Evolutionary conservation across 139 green algal species (phyloP).

Genomic region (Pseudopediastrum boryanum): DNA sequence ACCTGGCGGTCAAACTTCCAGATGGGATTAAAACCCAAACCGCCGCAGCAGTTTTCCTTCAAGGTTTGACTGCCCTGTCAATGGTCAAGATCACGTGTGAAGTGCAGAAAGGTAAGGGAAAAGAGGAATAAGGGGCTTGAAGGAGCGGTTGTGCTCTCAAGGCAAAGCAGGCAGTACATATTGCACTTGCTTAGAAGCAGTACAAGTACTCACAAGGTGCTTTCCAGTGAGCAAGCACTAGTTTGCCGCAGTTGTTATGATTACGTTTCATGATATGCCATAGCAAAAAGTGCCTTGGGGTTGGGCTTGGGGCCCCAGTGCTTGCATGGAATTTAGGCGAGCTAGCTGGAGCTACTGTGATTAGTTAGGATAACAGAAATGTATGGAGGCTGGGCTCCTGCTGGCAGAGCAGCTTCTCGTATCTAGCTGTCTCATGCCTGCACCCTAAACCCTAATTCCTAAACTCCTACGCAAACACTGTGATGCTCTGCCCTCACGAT

Average conservation of each 20-base stretch:
- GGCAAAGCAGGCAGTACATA: too few relatives aligned
- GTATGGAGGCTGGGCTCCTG: too few relatives aligned
- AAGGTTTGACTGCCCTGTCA: constrained; percentile 44
- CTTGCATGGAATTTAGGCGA: too few relatives aligned
- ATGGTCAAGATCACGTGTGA: constrained; percentile 28
- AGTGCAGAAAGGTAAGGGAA: constrained; percentile 2
- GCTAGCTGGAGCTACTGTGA: too few relatives aligned
- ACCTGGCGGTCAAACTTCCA: constrained; percentile 10
- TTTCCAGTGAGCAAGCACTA: not conserved
- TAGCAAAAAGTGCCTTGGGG: not conserved
- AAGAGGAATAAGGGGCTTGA: not conserved
- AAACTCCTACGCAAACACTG: not conserved
- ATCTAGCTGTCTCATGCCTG: too few relatives aligned
- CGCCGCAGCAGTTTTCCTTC: constrained; percentile 40
- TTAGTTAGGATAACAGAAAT: too few relatives aligned
- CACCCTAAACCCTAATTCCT: too few relatives aligned
- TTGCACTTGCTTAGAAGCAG: not conserved
- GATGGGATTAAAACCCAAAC: constrained; percentile 17
- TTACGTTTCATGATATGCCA: too few relatives aligned
- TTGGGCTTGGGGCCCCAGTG: not conserved
- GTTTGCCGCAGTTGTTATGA: not conserved
- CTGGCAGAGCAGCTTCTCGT: too few relatives aligned
- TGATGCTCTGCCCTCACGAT: not conserved
- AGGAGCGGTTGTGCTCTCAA: not conserved
- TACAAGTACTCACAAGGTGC: not conserved